Evolutionary conservation across 129 eudicot species (phyloP).

Genomic region (Helianthus tuberosus): DNA sequence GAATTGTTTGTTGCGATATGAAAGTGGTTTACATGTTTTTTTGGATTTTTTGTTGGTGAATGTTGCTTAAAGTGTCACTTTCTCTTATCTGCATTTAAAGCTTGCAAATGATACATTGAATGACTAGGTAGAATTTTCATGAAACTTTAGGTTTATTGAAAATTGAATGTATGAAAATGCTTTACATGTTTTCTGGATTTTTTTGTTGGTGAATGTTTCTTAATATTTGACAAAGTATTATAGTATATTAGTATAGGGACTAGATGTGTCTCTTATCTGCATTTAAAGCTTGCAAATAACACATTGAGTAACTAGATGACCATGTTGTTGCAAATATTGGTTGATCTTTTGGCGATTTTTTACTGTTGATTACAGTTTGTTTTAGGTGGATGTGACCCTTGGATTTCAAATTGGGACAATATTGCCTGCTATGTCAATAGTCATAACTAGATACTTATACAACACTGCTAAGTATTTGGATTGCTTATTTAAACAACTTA

Average conservation of each 20-base stretch:
- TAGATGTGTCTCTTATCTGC: too few relatives aligned
- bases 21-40: neutral
- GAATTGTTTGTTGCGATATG: conserved; percentile 8
- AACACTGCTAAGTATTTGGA: neutral
- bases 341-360: neutral
- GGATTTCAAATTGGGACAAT: neutral
- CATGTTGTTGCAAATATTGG: conserved; percentile 9
- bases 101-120: too few relatives aligned
- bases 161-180: too few relatives aligned
- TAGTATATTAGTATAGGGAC: too few relatives aligned
- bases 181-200: conserved; percentile 9
- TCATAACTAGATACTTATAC: conserved; percentile 6
- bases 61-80: neutral
- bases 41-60: conserved; percentile 15
- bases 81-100: neutral
- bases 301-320: conserved; percentile 8
- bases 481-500: neutral
- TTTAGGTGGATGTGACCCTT: conserved; percentile 19
- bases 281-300: neutral
- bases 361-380: conserved; percentile 4
- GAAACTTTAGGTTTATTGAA: too few relatives aligned
- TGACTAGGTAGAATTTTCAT: too few relatives aligned
- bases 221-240: too few relatives aligned
- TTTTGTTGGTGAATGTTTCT: neutral
- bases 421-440: conserved; percentile 16